Evolutionary conservation across 257 asterid genomes (phyloP), one percentile per base, ranked within the genome.

Genomic region (Nyctanthes arbortristis): DNA sequence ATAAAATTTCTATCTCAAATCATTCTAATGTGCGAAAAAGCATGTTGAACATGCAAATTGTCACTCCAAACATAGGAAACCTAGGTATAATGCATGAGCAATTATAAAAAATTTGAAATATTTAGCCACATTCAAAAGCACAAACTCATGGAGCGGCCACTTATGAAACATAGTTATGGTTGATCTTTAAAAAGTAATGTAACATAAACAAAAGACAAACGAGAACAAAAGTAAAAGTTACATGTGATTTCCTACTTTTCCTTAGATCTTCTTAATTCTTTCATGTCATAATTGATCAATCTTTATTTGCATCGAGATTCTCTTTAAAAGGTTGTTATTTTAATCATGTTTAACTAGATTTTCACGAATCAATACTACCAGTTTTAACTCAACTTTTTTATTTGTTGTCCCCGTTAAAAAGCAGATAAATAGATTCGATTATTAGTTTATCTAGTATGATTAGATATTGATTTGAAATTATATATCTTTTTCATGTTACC

Each of bases 221-320:
- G 43, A 61, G 66, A 63, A 28, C 47, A 45, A 73, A 78, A 78
- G 80, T 61, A 37, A 73, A 75, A 75, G 81, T 56, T 30, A 4
- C 32, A n/a, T 3, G 16, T 66, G 24, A 0, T 35, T 39, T 74
- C 66, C 73, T 63, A 59, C 63, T 77, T 84, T 84, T 57, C 76
- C 71, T 82, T 75, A 65, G 68, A 52, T 74, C 68, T 78, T 65
- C 43, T 49, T 20, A 71, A 66, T 77, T 73, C 73, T 73, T 27
- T 65, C 22, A 54, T 2, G 2, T 3, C 78, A 77, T 79, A 43
- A 79, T 79, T 79, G 60, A 55, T 71, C 35, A 35, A 61, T 62
- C 77, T 68, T 68, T 81, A 20, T 52, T 22, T 52, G 30, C 29
- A 52, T 52, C 58, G 22, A 71, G 81, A 81, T 77, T 77, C 85